phyloP scores from a whole-genome alignment of 192 early-diverging fungal species.

The Backusella psychrophila region DNA sequence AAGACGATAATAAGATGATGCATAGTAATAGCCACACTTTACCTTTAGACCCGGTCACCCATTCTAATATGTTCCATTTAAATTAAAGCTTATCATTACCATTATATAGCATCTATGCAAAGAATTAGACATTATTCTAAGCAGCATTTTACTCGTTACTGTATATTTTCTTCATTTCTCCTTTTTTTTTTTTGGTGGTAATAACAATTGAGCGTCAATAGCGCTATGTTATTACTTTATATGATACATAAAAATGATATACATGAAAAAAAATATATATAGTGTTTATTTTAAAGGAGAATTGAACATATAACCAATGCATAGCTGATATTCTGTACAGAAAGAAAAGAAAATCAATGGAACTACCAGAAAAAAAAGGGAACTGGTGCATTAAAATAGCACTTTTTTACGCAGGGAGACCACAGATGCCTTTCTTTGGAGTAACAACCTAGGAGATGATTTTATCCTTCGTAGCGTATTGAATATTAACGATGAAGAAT shows the following conservation, averaged over 20 bases:
- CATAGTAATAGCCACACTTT: neutral
- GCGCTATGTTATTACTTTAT: neutral
- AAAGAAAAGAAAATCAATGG: neutral
- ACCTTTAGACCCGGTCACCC: neutral
- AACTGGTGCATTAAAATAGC: neutral
- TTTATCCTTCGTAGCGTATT: neutral
- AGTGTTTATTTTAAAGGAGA: slow-evolving; percentile 2
- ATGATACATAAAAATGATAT: neutral
- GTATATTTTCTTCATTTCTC: neutral
- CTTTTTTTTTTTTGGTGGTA: neutral
- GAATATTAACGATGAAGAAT: neutral
- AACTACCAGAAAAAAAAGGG: neutral
- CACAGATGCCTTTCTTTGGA: neutral
- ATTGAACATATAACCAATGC: neutral
- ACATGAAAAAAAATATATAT: neutral
- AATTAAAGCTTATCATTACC: neutral
- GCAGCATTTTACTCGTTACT: neutral
- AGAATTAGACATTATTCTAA: neutral
- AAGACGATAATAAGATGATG: neutral
- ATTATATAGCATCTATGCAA: neutral
- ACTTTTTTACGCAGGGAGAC: neutral
- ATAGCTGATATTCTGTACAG: neutral
- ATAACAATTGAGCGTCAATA: neutral
- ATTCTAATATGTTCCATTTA: neutral
- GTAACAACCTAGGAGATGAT: neutral